These are phyloP conservation scores for Tagetes patula DNA, from an alignment of 129 eudicot genomes.

Conservation along the genomic window DNA sequence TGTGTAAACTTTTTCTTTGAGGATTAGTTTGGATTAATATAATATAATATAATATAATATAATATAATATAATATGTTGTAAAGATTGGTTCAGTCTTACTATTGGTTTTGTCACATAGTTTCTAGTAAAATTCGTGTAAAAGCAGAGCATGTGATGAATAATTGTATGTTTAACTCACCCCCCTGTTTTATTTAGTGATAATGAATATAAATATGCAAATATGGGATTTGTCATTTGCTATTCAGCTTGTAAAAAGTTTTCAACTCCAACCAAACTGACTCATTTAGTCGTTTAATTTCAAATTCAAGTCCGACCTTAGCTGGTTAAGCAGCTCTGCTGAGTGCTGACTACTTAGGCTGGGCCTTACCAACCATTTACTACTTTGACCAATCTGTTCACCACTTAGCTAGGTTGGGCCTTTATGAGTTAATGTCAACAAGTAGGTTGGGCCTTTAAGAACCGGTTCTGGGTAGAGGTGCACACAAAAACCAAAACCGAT, in stretches of 20 bases:
- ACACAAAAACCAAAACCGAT: too few relatives aligned
- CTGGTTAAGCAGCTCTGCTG: too few relatives aligned
- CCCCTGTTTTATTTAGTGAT: slow-evolving; percentile 22
- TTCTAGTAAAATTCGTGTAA: slow-evolving; percentile 44
- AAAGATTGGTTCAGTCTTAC: too few relatives aligned
- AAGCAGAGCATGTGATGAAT: slow-evolving; percentile 29
- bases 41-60: too few relatives aligned
- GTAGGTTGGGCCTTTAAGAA: background rate
- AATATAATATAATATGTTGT: too few relatives aligned
- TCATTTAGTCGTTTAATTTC: too few relatives aligned
- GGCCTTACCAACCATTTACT: background rate
- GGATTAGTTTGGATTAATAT: too few relatives aligned
- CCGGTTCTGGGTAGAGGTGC: too few relatives aligned
- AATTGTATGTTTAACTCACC: slow-evolving; percentile 19
- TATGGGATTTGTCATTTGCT: background rate
- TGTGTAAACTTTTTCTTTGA: too few relatives aligned
- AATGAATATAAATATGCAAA: slow-evolving; percentile 32
- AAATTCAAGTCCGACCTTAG: too few relatives aligned
- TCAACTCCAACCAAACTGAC: background rate
- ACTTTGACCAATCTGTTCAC: background rate
- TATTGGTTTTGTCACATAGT: slow-evolving; percentile 34
- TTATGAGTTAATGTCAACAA: background rate
- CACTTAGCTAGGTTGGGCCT: background rate
- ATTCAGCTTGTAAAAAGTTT: background rate
- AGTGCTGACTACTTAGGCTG: too few relatives aligned